Percentiles rank a stretch among this genome's conserved stretches.
phyloP scores from a whole-genome alignment of 768 basidiomycete genomes.

The Lyophyllum atratum region DNA sequence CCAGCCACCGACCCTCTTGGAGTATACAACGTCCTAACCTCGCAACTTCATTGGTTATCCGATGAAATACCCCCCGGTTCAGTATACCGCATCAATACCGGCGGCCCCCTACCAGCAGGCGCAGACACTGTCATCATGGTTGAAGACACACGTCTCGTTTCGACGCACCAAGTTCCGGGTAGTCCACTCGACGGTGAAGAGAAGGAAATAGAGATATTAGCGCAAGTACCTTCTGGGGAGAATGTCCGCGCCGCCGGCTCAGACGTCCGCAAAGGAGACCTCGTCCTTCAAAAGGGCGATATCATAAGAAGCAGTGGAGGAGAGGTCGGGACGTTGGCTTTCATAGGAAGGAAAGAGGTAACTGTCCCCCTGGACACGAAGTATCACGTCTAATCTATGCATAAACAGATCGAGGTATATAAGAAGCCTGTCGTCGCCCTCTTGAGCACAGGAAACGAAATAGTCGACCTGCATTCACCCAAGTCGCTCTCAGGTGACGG shows the following conservation, averaged over 20 bases:
- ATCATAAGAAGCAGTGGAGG: conserved; percentile 69
- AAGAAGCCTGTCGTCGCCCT: conserved; percentile 77
- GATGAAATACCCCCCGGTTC: conserved; percentile 48
- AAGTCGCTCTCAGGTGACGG: conserved; percentile 29
- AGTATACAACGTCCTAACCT: conserved; percentile 66
- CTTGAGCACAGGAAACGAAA: conserved; percentile 86
- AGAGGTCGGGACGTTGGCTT: conserved; percentile 81
- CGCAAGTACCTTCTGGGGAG: conserved; percentile 60
- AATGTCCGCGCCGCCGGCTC: conserved; percentile 77
- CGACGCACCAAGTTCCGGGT: conserved; percentile 40
- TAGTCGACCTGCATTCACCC: conserved; percentile 59
- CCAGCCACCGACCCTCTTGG: conserved; percentile 68
- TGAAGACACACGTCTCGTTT: conserved; percentile 82
- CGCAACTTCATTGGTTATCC: conserved; percentile 48
- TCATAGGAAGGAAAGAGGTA: conserved; percentile 76
- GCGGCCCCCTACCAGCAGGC: conserved; percentile 75
- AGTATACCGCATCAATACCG: conserved; percentile 85
- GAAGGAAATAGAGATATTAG: conserved; percentile 66
- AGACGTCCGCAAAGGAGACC: conserved; percentile 68
- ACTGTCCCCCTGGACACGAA: neutral
- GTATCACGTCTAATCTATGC: neutral
- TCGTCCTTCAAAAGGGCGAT: conserved; percentile 64
- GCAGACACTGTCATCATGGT: conserved; percentile 89
- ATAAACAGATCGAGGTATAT: conserved; percentile 63
- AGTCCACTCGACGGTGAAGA: conserved; percentile 58